Evolutionary conservation across 768 basidiomycete species (phyloP).

Genomic region (Hypholoma fasciculare): DNA sequence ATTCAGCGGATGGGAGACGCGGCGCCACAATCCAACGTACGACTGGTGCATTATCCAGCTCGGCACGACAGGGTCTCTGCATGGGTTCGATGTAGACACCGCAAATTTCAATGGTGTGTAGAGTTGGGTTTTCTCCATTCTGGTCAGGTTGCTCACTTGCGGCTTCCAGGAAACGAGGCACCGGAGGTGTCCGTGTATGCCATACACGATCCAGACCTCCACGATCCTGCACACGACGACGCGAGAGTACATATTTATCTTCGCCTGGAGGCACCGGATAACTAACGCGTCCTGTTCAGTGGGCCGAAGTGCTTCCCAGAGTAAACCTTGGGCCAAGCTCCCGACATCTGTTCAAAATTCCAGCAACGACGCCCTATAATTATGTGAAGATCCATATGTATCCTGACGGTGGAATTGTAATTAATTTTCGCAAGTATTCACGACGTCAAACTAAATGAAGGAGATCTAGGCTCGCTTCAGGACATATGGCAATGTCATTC

Average conservation of each 20-base stretch:
- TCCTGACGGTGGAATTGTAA: constrained; percentile 95
- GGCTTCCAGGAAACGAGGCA: constrained; percentile 74
- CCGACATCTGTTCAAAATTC: constrained; percentile 84
- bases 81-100: constrained; percentile 93
- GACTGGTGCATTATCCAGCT: constrained; percentile 96
- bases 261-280: constrained; percentile 8
- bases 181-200: constrained; percentile 79
- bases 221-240: constrained; percentile 47
- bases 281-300: constrained; percentile 42
- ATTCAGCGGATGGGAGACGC: constrained; percentile 92
- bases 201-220: constrained; percentile 41
- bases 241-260: constrained; percentile 40
- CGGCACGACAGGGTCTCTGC: constrained; percentile 70
- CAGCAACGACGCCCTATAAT: constrained; percentile 52
- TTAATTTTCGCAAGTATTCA: constrained; percentile 23
- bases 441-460: background rate
- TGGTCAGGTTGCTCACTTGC: constrained; percentile 5
- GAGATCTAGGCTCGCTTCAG: constrained; percentile 79
- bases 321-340: constrained; percentile 78
- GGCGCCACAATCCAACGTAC: constrained; percentile 83
- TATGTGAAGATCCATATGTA: constrained; percentile 94
- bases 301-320: constrained; percentile 78
- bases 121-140: background rate
- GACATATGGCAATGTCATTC: constrained; percentile 79
- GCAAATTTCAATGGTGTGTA: constrained; percentile 84